phyloP scores from a whole-genome alignment of 257 asterid species.

The Cruciata laevipes region DNA sequence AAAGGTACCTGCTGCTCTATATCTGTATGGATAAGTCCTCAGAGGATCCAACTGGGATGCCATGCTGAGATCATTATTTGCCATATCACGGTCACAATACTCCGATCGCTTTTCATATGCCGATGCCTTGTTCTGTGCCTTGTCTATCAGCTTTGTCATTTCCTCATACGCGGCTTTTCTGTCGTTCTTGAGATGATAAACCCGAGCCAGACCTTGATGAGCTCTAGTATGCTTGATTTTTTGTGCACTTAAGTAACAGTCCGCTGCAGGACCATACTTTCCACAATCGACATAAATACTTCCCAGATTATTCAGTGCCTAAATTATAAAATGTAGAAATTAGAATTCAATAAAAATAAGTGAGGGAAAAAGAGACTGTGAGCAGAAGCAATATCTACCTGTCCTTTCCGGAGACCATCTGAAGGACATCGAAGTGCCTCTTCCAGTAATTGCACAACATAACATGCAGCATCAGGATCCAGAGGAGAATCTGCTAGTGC shows the following conservation, averaged over 20 bases:
- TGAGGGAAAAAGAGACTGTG: not conserved
- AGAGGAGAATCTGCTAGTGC: conserved; percentile 39
- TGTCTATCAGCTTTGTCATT: conserved; percentile 43
- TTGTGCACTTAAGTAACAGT: conserved; percentile 38
- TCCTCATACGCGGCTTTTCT: conserved; percentile 42
- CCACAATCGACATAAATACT: conserved; percentile 47
- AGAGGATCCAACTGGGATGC: conserved; percentile 41
- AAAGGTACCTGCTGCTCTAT: conserved; percentile 43
- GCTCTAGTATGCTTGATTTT: conserved; percentile 49
- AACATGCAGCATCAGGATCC: conserved; percentile 39
- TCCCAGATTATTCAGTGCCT: conserved; percentile 47
- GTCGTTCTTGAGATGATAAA: conserved; percentile 38
- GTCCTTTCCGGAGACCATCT: conserved; percentile 54
- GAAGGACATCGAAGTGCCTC: conserved; percentile 49
- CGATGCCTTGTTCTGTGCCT: conserved; percentile 48
- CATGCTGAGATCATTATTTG: conserved; percentile 39
- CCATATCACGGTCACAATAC: conserved; percentile 43
- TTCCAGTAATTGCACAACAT: conserved; percentile 38
- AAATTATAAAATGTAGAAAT: conserved; percentile 10
- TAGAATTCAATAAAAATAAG: not conserved
- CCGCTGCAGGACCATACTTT: conserved; percentile 40
- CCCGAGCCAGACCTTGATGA: conserved; percentile 50
- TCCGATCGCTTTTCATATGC: conserved; percentile 50
- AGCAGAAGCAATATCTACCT: conserved; percentile 22
- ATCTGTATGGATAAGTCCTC: conserved; percentile 46